Conservation (phyloP, 148 eudicot species). For the Spergularia marina region DNA sequence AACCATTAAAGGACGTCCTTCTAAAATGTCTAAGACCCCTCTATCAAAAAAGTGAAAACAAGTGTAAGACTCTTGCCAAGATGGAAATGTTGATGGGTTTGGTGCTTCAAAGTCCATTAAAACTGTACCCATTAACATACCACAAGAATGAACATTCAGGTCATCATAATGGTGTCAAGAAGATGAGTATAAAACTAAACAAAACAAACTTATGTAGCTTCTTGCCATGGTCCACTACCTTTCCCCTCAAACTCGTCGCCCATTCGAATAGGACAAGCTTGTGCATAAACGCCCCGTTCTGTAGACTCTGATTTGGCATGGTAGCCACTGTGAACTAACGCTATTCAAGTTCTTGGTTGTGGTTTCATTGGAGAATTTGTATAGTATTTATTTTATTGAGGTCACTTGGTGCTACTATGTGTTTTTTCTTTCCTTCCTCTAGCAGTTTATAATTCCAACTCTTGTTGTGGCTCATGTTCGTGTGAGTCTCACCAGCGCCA, state of each 20-base stretch:
- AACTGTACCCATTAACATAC: not conserved
- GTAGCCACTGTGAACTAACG: not conserved
- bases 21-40: too few relatives aligned
- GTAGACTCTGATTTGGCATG: not conserved
- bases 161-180: not conserved
- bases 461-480: not conserved
- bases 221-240: not conserved
- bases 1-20: not conserved
- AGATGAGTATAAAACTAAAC: not conserved
- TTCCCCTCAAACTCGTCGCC: not conserved
- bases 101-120: not conserved
- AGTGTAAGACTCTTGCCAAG: not conserved
- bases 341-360: not conserved
- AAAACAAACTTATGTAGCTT: not conserved
- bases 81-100: not conserved
- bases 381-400: not conserved
- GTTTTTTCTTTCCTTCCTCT: not conserved
- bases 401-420: not conserved
- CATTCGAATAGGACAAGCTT: not conserved
- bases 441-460: not conserved
- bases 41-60: too few relatives aligned
- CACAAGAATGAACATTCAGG: slow-evolving; percentile 1
- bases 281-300: not conserved
- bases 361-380: not conserved
- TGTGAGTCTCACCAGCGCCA: not conserved